Conservation (phyloP, 129 eudicot genomes). For the Pittosporum tobira region DNA sequence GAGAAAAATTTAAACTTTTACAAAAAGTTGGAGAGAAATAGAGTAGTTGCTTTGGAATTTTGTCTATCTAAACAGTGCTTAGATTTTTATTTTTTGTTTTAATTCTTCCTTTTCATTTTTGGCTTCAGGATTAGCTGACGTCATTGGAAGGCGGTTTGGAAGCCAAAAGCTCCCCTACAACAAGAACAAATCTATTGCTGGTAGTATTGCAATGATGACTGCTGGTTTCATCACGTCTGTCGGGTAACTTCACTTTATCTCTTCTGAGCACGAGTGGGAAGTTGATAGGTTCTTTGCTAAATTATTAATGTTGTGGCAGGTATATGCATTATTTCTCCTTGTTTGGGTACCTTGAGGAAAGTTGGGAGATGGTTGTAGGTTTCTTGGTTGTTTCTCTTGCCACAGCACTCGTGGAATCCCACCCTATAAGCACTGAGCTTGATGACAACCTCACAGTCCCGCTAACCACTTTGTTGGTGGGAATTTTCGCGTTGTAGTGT, state of each 20-base stretch:
- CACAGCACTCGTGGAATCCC: constrained; percentile 74
- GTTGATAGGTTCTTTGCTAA: not conserved
- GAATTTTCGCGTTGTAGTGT: constrained; percentile 36
- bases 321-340: constrained; percentile 68
- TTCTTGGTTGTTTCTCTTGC: constrained; percentile 56
- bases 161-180: constrained; percentile 69
- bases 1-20: not conserved
- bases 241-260: constrained; percentile 37
- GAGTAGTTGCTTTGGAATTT: no score
- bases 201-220: constrained; percentile 61
- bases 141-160: constrained; percentile 78
- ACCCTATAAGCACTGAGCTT: constrained; percentile 65
- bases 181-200: constrained; percentile 56
- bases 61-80: no score
- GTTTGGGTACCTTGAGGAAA: constrained; percentile 65
- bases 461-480: constrained; percentile 50
- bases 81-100: no score
- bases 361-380: constrained; percentile 42
- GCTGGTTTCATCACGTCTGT: constrained; percentile 80
- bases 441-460: constrained; percentile 92
- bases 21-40: not conserved
- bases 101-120: not conserved
- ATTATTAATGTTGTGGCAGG: constrained; percentile 26
- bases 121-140: constrained; percentile 71
- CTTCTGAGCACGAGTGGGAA: not conserved